Base-by-base conservation (phyloP, 306 rosid genomes). In the Cucumis hystrix region DNA sequence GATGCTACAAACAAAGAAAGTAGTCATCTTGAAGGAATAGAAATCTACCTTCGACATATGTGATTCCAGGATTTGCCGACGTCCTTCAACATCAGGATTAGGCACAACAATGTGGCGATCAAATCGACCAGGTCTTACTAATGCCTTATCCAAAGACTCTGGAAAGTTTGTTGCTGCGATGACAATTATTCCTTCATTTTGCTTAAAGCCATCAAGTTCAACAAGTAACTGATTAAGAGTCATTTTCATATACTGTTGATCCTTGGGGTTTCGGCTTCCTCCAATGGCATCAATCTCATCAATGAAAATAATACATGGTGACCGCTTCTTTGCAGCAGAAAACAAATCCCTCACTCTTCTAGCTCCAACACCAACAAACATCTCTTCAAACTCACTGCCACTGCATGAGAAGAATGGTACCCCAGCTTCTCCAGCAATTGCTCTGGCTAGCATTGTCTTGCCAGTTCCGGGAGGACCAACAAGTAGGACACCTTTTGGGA, bases 401-500 rank as follows among this genome's bases (percentile, higher is more conserved):
- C 97, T 95, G 86, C 92, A 85, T 43, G 96, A 87, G 77, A 91
- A 95, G 96, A 95, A 90, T 25, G 99, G 99, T 55, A 95, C 98
- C 78, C 91, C 96, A 43, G 97, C 97, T 89, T 95, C 99, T 75
- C 98, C 98, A 76, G 99, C 99, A 76, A 95, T 89, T 52, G 99
- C 97, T 86, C 93, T 87, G 54, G 98, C 99, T 85, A 95, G 67
- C 99, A 95, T 92, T 41, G 99, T 95, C 84, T 92, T 95, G 20
- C 98, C 98, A 18, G 97, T 95, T 41, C 99, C 99, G 63, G 99
- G 96, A 21, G 96, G 97, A 68, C 99, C 99, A 83, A 92, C 92
- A 72, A 95, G 99, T 83, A 95, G 85, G 78, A 92, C 92, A 82
- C 99, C 99, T 87, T 95, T 91, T 11, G 98, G 97, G 39, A 95